These are phyloP conservation scores for Colletotrichum shisoi DNA, from an alignment of 2,329 filamentous ascomycete species.

Conservation along the genomic window DNA sequence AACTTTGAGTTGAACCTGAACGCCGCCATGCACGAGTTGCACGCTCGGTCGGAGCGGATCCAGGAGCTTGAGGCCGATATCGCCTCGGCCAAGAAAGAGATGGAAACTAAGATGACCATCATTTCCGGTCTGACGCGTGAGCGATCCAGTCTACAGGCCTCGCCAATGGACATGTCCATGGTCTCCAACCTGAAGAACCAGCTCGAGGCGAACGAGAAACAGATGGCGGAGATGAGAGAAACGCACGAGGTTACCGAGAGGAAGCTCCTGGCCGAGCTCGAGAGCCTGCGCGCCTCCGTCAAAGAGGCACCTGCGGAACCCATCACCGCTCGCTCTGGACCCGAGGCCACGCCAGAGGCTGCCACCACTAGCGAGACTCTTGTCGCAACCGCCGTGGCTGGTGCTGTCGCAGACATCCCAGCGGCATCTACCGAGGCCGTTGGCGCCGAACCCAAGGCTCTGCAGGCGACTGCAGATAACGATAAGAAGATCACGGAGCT, in stretches of 20 bases:
- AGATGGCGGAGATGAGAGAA: constrained; percentile 77
- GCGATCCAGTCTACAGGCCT: constrained; percentile 83
- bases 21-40: constrained; percentile 89
- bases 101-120: constrained; percentile 95
- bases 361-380: constrained; percentile 19
- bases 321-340: constrained; percentile 22
- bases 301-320: constrained; percentile 9
- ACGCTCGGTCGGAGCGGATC: constrained; percentile 85
- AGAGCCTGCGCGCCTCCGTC: constrained; percentile 68
- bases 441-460: constrained; percentile 46
- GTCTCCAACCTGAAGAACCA: constrained; percentile 88
- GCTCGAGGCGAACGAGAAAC: constrained; percentile 83
- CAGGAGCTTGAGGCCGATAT: constrained; percentile 89
- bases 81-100: constrained; percentile 85
- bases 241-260: constrained; percentile 76
- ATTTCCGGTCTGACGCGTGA: constrained; percentile 94
- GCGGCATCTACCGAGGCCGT: constrained; percentile 40
- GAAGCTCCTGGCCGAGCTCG: constrained; percentile 75
- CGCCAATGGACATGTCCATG: constrained; percentile 89
- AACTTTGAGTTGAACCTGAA: constrained; percentile 93
- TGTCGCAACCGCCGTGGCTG: constrained; percentile 28
- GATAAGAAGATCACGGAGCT: constrained; percentile 70
- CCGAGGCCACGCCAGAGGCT: constrained; percentile 32
- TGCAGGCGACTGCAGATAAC: constrained; percentile 53
- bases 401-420: constrained; percentile 28